Evolutionary conservation across 2,329 filamentous ascomycete species (phyloP).

Genomic region (Fusarium sp.): DNA sequence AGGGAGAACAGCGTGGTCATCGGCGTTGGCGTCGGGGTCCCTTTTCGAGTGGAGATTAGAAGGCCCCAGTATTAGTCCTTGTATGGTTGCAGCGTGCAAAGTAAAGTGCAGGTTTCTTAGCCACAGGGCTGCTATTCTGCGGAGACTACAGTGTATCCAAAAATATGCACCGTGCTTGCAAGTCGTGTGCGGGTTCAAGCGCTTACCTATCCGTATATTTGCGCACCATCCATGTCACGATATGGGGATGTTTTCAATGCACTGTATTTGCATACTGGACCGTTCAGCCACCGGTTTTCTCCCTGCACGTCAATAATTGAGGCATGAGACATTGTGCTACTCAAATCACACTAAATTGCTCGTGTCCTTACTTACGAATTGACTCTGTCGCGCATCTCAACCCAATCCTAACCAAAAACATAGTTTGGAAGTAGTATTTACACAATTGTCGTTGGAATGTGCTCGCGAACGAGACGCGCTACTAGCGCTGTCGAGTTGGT

Average conservation of each 20-base stretch:
- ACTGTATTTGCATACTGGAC: slow-evolving; percentile 19
- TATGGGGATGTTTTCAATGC: slow-evolving; percentile 6
- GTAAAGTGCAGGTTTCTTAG: slow-evolving; percentile 12
- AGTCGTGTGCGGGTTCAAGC: slow-evolving; percentile 12
- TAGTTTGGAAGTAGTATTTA: not conserved
- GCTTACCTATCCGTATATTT: slow-evolving; percentile 3
- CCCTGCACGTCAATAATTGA: not conserved
- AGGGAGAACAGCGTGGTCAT: slow-evolving; percentile 30
- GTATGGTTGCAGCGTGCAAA: slow-evolving; percentile 22
- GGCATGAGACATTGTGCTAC: not conserved
- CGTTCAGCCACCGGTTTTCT: slow-evolving; percentile 18
- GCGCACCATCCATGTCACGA: slow-evolving; percentile 15
- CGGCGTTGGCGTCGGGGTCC: not conserved
- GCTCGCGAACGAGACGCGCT: slow-evolving; percentile 11
- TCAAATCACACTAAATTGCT: not conserved
- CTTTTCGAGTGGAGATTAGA: slow-evolving; percentile 24
- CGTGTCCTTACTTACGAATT: not conserved
- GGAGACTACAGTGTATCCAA: slow-evolving; percentile 5
- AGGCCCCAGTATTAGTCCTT: slow-evolving; percentile 9
- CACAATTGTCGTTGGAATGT: slow-evolving; percentile 20
- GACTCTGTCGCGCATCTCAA: not conserved
- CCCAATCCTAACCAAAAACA: not conserved
- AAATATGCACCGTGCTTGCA: not conserved
- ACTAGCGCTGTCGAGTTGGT: slow-evolving; percentile 12
- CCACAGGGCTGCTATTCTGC: slow-evolving; percentile 17